Conservation (phyloP, 176 grass and related monocot genomes). For the Triticum monococcum region DNA sequence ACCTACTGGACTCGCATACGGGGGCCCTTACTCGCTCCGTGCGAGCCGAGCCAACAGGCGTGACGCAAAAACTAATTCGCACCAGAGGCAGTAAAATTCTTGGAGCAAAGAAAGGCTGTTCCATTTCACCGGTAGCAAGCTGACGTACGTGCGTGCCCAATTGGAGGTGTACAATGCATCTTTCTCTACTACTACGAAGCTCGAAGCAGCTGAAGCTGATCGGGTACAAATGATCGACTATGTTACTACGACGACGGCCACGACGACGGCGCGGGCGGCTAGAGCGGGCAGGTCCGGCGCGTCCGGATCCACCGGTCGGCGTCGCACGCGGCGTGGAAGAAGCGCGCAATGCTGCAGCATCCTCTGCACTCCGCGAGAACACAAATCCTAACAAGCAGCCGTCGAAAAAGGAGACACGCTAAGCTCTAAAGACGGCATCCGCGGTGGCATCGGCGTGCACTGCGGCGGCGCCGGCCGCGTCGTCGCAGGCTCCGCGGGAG, state of each 20-base stretch:
- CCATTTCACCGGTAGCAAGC: too few relatives aligned
- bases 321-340: conserved; percentile 35
- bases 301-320: conserved; percentile 39
- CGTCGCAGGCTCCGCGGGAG: background rate
- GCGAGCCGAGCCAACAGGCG: too few relatives aligned
- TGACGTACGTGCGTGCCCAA: background rate
- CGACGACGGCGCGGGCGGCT: background rate
- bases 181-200: background rate
- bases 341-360: background rate
- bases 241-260: background rate
- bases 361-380: too few relatives aligned
- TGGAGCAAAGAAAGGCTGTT: too few relatives aligned
- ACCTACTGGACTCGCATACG: too few relatives aligned
- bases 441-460: too few relatives aligned
- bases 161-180: background rate
- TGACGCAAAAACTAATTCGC: background rate
- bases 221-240: background rate
- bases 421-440: too few relatives aligned
- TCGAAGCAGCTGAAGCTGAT: too few relatives aligned
- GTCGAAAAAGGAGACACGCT: too few relatives aligned
- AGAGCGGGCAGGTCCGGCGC: conserved; percentile 13
- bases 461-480: background rate
- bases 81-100: too few relatives aligned
- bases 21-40: too few relatives aligned
- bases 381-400: too few relatives aligned